Base-by-base conservation (phyloP, 805 yeast genomes). In the Saccharomycopsis sp. region DNA sequence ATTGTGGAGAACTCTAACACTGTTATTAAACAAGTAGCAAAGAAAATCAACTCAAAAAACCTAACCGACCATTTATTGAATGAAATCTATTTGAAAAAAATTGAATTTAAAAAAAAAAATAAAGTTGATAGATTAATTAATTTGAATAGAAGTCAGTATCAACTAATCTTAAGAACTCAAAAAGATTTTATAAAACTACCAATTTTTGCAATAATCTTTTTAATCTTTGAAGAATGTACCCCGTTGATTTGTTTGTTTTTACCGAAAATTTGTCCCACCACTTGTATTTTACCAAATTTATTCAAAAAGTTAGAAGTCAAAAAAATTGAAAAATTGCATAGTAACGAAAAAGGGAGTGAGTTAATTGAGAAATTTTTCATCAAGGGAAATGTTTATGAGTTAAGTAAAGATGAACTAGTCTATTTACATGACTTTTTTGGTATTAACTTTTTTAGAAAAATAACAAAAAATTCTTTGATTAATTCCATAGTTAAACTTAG, bases 221-320 rank as follows among this genome's bases (percentile, higher is more conserved):
- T 69, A 21, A 47, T 73, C 2, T 74, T 73, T 52, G 70, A 70
- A 51, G 84, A 76, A 49, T 51, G 59, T 37, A 70, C 79, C 0
- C 78, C 79, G 1, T 17, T 72, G 1, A 46, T 76, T 4, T 73
- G 79, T 51, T 71, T 66, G 40, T 53, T 62, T 3, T 52, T 74
- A 37, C 83, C 83, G 0, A 71, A 69, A 46, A 51, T 76, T 3
- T 67, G 76, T 1, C 79, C 81, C 8, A 67, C 67, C 59, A 74
- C 79, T 9, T 76, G 81, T 53, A 60, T 71, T 8, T 59, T 74
- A 25, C 79, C 79, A 1, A 57, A 59, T 4, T 51, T 56, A 5
- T 52, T 52, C 17, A 49, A 52, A 15, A 64, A 58, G 38, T 39
- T 36, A 31, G 47, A 39, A 23, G 13, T 40, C 20, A 37, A 33